Evolutionary conservation across 148 eudicot species (phyloP), one percentile per base, ranked within the genome.

Genomic region (Cornus suecica): DNA sequence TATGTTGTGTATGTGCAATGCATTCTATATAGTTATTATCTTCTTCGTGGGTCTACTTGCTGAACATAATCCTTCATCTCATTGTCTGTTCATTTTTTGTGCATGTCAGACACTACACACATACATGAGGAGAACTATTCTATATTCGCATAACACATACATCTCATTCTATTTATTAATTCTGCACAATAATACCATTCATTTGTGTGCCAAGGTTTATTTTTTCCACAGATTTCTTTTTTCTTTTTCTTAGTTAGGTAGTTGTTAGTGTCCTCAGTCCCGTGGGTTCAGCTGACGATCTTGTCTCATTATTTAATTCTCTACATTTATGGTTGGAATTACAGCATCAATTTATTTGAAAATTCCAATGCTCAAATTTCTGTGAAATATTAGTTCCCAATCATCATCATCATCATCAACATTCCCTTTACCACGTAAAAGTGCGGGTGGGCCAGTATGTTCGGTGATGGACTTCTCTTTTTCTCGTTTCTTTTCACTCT

Each of bases 251-350:
- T 37, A 37, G 42, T 37, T 37, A 37, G 42, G 9, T 37, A 37
- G 7, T 37, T 37, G 42, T 72, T n/a, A 48, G 20, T 48, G 54
- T 48, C 20, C 54, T 48, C n/a, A n/a, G n/a, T n/a, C n/a, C n/a
- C n/a, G 54, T 72, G n/a, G 66, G 52, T 60, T 72, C 66, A 60
- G 51, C 28, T 61, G 15, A 52, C 24, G 26, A n/a, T 8, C 75
- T 30, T 54, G n/a, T 32, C 66, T 27, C 29, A 2, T 15, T 32
- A 14, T 54, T 8, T 48, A 72, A 72, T n/a, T 34, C 24, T 32
- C 45, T 28, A 27, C n/a, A 37, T 61, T 30, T 62, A 9, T 73
- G 37, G 16, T 54, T 24, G 51, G 20, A 48, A 45, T 7, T 45
- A 11, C 51, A 45, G 9, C 51, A 45, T 48, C 54, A 48, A 16